phyloP scores from a whole-genome alignment of 1,284 basidiomycete species.

The Mycena sp. region DNA sequence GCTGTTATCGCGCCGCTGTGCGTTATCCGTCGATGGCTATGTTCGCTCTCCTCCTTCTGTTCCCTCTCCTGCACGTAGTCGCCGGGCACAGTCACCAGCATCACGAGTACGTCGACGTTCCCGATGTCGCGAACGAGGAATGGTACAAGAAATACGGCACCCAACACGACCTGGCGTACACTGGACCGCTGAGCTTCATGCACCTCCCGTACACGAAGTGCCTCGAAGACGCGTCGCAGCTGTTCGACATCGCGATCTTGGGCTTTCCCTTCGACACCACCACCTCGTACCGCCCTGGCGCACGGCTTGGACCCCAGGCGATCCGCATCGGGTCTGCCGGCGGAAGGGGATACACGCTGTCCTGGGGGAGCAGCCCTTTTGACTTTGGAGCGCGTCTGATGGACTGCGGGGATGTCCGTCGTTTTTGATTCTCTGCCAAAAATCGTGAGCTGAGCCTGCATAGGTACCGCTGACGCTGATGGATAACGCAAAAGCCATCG shows the following conservation, averaged over 20 bases:
- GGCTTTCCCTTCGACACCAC: constrained; percentile 78
- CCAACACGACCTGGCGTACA: constrained; percentile 36
- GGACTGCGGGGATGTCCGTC: constrained; percentile 73
- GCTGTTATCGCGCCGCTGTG: not conserved
- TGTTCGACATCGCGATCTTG: constrained; percentile 69
- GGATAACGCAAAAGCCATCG: constrained; percentile 67
- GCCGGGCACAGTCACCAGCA: not conserved
- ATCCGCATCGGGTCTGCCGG: constrained; percentile 70
- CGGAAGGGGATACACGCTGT: constrained; percentile 59
- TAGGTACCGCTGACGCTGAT: constrained; percentile 67
- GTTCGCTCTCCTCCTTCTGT: not conserved
- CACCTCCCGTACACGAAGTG: constrained; percentile 66
- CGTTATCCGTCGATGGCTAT: not conserved
- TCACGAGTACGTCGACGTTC: constrained; percentile 1
- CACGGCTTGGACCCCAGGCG: constrained; percentile 72
- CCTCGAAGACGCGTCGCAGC: constrained; percentile 56
- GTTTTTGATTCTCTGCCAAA: not conserved
- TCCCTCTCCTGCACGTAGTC: not conserved
- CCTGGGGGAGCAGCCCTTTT: constrained; percentile 66
- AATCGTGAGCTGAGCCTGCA: not conserved
- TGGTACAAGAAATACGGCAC: constrained; percentile 39
- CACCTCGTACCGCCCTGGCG: constrained; percentile 65
- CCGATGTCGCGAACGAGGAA: constrained; percentile 30
- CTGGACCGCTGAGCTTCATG: constrained; percentile 66
- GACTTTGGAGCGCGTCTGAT: constrained; percentile 54